Percentiles rank a stretch among this genome's conserved stretches.
These are phyloP conservation scores for Ogataea glucozyma DNA, from an alignment of 805 yeast species.

Conservation along the genomic window DNA sequence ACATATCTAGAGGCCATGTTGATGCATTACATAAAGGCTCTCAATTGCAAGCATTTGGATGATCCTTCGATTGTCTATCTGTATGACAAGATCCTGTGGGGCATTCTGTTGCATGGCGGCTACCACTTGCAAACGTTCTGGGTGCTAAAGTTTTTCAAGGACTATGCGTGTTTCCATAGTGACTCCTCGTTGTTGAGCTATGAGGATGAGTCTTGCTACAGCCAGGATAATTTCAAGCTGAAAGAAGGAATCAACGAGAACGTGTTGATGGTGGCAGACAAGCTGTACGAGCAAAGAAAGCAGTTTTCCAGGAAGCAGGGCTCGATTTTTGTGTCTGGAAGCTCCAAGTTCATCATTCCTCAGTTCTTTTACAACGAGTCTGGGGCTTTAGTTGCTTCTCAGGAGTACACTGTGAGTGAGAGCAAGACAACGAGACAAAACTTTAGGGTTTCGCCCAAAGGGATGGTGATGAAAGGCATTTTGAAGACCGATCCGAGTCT, in stretches of 20 bases:
- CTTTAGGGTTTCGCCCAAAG: constrained; percentile 13
- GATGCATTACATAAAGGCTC: constrained; percentile 39
- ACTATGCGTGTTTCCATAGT: constrained; percentile 25
- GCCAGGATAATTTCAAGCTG: constrained; percentile 16
- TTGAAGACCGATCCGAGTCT: constrained; percentile 18
- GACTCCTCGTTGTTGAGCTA: constrained; percentile 21
- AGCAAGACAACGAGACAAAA: constrained; percentile 11
- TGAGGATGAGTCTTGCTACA: constrained; percentile 18
- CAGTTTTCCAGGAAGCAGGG: constrained; percentile 12
- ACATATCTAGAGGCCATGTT: constrained; percentile 39
- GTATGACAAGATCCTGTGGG: constrained; percentile 43
- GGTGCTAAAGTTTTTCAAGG: constrained; percentile 42
- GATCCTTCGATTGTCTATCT: constrained; percentile 39
- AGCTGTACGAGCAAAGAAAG: constrained; percentile 22
- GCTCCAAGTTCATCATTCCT: constrained; percentile 20
- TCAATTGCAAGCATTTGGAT: constrained; percentile 35
- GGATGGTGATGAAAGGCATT: constrained; percentile 21
- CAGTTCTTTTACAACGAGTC: constrained; percentile 16
- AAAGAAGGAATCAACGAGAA: constrained; percentile 14
- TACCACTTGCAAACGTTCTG: constrained; percentile 42
- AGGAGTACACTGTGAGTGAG: constrained; percentile 12
- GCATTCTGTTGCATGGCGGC: constrained; percentile 46
- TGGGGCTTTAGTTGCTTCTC: constrained; percentile 14
- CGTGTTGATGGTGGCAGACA: constrained; percentile 10
- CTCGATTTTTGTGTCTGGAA: constrained; percentile 14